phyloP scores from a whole-genome alignment of 805 yeast species.

The Metschnikowia santaceciliae region DNA sequence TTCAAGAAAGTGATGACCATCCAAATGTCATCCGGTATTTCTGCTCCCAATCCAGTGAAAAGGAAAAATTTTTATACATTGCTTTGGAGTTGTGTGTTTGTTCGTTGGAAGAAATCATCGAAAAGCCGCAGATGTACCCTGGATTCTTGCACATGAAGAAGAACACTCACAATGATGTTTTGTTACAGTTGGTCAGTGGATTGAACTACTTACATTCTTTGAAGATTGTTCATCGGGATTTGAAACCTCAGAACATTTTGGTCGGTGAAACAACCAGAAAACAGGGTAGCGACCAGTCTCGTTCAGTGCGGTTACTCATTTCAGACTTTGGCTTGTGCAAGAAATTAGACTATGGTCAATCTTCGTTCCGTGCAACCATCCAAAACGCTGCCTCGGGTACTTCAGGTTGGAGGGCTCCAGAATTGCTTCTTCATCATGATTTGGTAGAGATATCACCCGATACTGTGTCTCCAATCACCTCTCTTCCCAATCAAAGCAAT shows the following conservation, averaged over 20 bases:
- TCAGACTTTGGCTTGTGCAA: constrained; percentile 97
- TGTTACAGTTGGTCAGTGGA: constrained; percentile 80
- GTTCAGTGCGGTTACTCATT: constrained; percentile 60
- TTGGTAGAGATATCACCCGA: constrained; percentile 37
- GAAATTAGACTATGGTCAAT: constrained; percentile 85
- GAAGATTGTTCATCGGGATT: constrained; percentile 90
- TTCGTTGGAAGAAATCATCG: constrained; percentile 81
- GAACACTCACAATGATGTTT: constrained; percentile 33
- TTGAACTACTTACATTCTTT: constrained; percentile 81
- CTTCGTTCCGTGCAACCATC: constrained; percentile 88
- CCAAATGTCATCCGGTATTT: constrained; percentile 91
- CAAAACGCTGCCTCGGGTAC: constrained; percentile 91
- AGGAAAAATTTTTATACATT: constrained; percentile 80
- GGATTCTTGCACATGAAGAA: constrained; percentile 39
- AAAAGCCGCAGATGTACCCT: constrained; percentile 25
- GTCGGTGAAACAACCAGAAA: constrained; percentile 56
- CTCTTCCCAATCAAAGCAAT: constrained; percentile 10
- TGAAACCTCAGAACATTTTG: constrained; percentile 90
- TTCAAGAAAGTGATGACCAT: constrained; percentile 95
- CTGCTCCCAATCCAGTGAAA: constrained; percentile 77
- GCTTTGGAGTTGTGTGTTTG: constrained; percentile 91
- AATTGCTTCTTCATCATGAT: constrained; percentile 48
- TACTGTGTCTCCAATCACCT: constrained; percentile 29
- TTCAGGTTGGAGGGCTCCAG: constrained; percentile 98
- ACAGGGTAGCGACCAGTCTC: constrained; percentile 6